Conservation (phyloP, 495 filamentous ascomycete genomes). For the Gamarada debralockiae region DNA sequence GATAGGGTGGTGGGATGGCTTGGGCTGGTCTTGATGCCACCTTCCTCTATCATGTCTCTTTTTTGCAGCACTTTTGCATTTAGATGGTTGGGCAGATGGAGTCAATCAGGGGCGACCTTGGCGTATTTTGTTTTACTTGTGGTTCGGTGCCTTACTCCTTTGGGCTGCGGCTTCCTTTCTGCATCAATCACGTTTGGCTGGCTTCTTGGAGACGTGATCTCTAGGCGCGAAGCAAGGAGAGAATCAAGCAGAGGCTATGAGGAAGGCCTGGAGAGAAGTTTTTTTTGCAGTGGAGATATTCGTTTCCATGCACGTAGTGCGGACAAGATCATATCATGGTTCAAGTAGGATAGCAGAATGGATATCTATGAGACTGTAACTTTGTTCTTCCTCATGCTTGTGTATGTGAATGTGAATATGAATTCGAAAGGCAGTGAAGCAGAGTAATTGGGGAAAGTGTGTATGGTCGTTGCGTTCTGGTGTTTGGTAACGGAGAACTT, state of each 20-base stretch:
- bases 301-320: background rate
- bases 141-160: background rate
- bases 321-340: slow-evolving; percentile 5
- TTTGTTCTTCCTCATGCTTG: background rate
- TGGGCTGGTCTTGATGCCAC: background rate
- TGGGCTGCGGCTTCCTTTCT: too few species aligned
- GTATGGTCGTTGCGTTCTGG: too few species aligned
- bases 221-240: background rate
- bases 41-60: background rate
- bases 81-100: background rate
- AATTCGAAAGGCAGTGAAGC: too few species aligned
- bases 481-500: too few species aligned
- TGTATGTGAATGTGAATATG: background rate
- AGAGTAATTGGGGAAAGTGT: too few species aligned
- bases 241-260: background rate
- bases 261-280: background rate
- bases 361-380: slow-evolving; percentile 17
- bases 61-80: background rate
- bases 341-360: slow-evolving; percentile 13
- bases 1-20: slow-evolving; percentile 1
- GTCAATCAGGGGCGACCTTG: background rate
- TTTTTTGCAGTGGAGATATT: slow-evolving; percentile 20
- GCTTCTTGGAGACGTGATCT: too few species aligned
- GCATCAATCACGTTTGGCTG: background rate
- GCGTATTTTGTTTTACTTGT: background rate